Conservation (phyloP, 2,329 filamentous ascomycete genomes). For the Trichophyton rubrum region DNA sequence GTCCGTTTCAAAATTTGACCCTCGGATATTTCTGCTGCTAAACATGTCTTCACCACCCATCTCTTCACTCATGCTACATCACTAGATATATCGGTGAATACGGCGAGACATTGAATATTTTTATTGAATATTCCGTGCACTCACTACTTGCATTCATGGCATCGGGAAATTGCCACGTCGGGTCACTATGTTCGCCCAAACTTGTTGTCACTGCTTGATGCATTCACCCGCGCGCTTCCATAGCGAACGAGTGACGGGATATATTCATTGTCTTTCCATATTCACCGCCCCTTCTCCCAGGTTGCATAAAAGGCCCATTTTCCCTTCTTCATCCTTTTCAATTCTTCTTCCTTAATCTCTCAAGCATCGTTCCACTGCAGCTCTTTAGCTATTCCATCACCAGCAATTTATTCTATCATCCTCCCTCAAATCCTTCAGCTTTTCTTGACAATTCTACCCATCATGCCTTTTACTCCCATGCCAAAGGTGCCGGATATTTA, state of each 20-base stretch:
- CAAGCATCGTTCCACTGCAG: neutral
- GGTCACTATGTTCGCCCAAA: neutral
- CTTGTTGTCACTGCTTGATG: neutral
- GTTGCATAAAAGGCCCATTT: slow-evolving; percentile 1
- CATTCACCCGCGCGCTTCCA: neutral
- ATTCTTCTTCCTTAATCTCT: neutral
- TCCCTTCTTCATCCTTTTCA: neutral
- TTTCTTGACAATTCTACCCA: neutral
- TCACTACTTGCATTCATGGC: neutral
- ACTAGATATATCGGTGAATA: neutral
- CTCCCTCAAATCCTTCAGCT: neutral
- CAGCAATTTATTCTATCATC: neutral
- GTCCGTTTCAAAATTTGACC: neutral
- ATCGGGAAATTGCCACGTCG: neutral
- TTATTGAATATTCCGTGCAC: neutral
- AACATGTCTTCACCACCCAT: neutral
- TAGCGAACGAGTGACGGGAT: neutral
- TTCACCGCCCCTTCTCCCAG: slow-evolving; percentile 1
- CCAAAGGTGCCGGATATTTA: neutral
- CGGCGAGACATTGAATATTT: neutral
- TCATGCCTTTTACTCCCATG: neutral
- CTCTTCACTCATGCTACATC: neutral
- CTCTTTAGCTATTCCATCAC: neutral
- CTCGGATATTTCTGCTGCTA: neutral
- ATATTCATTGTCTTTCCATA: neutral